phyloP scores from a whole-genome alignment of 192 early-diverging fungal genomes.

The Hyaloraphidium curvatum region DNA sequence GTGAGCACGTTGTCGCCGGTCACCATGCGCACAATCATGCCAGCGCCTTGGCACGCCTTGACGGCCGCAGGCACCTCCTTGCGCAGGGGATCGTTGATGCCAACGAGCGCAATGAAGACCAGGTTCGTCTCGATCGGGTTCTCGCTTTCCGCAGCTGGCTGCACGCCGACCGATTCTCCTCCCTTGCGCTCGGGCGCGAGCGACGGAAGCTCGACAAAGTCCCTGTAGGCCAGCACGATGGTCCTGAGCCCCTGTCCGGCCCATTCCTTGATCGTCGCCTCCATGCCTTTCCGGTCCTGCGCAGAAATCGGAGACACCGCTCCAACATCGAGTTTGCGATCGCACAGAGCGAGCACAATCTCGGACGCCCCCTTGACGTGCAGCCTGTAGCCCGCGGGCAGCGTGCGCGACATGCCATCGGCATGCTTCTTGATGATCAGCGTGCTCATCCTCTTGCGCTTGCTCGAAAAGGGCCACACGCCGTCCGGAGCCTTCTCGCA shows the following conservation, averaged over 20 bases:
- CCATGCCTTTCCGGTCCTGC: constrained; percentile 11
- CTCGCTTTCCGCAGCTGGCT: constrained; percentile 5
- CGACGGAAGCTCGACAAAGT: constrained; percentile 19
- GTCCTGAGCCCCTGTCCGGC: constrained; percentile 34
- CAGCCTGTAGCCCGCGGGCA: constrained; percentile 19
- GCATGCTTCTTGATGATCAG: constrained; percentile 14
- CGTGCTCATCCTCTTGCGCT: constrained; percentile 35
- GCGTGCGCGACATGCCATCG: too few species aligned
- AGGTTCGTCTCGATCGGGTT: constrained; percentile 30
- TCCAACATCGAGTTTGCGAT: constrained; percentile 23
- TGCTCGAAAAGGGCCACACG: constrained; percentile 32
- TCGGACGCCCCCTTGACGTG: constrained; percentile 38
- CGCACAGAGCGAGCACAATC: constrained; percentile 31
- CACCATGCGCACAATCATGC: constrained; percentile 33
- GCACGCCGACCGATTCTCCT: neutral
- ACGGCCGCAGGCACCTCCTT: constrained; percentile 36
- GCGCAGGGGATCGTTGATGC: constrained; percentile 37
- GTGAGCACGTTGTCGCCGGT: constrained; percentile 42
- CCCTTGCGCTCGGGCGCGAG: neutral
- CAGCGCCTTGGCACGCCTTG: constrained; percentile 26
- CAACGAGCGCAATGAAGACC: constrained; percentile 27
- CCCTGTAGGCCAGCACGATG: constrained; percentile 28
- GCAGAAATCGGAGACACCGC: constrained; percentile 8
- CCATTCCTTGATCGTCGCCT: constrained; percentile 29
- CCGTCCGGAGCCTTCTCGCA: constrained; percentile 26